Percentiles rank a stretch among this genome's conserved stretches.
phyloP scores from a whole-genome alignment of 441 rosid genomes.

The Manihot esculenta region DNA sequence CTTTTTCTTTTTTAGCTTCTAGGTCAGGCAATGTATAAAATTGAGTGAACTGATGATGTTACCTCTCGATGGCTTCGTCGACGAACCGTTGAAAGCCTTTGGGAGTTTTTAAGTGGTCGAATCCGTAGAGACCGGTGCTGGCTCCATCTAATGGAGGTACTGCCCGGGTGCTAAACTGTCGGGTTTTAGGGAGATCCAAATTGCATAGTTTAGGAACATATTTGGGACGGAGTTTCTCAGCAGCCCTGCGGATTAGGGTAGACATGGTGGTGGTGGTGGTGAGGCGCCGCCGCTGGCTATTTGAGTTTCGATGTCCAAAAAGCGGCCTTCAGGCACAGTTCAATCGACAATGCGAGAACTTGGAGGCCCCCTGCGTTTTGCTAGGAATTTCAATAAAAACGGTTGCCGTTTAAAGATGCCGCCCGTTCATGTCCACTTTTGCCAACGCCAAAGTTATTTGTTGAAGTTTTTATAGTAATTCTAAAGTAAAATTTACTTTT shows the following conservation, averaged over 20 bases:
- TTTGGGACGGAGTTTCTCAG: constrained; percentile 18
- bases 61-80: constrained; percentile 93
- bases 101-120: constrained; percentile 63
- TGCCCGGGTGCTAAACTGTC: constrained; percentile 37
- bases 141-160: constrained; percentile 32
- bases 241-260: constrained; percentile 26
- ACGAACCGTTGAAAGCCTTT: constrained; percentile 84
- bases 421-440: no score
- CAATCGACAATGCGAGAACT: no score
- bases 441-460: no score
- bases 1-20: neutral
- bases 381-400: no score
- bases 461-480: no score
- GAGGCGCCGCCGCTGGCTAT: neutral
- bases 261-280: constrained; percentile 15
- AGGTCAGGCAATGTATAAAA: neutral
- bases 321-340: neutral
- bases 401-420: no score
- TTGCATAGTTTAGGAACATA: constrained; percentile 14
- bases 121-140: constrained; percentile 84
- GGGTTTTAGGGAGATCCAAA: constrained; percentile 26
- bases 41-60: neutral
- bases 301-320: neutral
- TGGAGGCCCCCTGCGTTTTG: no score
- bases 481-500: no score